Evolutionary conservation across 2,329 filamentous ascomycete genomes (phyloP), one percentile per base, ranked within the genome.

Genomic region (Aspergillus bombycis): DNA sequence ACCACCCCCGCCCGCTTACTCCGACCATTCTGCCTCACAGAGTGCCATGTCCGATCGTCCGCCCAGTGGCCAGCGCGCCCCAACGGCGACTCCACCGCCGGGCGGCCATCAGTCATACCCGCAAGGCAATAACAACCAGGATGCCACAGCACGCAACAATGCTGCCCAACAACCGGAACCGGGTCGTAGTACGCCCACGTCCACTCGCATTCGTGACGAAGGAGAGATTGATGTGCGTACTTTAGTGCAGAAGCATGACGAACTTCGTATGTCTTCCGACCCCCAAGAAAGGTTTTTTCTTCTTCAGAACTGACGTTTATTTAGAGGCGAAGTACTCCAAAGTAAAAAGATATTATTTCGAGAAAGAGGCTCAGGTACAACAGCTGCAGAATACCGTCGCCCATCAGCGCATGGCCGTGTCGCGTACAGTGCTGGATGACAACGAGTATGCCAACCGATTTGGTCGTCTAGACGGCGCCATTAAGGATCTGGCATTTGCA

Each of bases 271-370:
- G 79, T 65, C 36, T 54, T 23, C 53, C 34, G 50, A 21, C 54
- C 58, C 58, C 34, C 34, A 53, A 28, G 12, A 21, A 16, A 50
- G 21, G 8, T 43, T 43, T 23, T 23, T 14, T 19, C 11, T 23
- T 14, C 6, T 16, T 36, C 57, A 65, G 23, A 62, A 43, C 54
- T n/a, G 61, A 54, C 48, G 26, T 21, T 30, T 28, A 9, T 36
- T 1, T 67, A 97, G 94, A 95, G 74, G 88, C 88, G 69, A 99
- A 99, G 81, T 99, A 99, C 77, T 96, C 96, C 77, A 97, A 97
- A 75, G 94, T 99, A 62, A 99, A 99, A 82, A 89, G 93, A 61
- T 91, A 97, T 72, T 99, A 97, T 77, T 98, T 98, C 77, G 95
- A 98, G 68, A 90, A 96, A 71, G 91, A 90, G 68, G 85, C 89